phyloP scores from a whole-genome alignment of 2,329 filamentous ascomycete species.

The Pseudopyricularia javanii region DNA sequence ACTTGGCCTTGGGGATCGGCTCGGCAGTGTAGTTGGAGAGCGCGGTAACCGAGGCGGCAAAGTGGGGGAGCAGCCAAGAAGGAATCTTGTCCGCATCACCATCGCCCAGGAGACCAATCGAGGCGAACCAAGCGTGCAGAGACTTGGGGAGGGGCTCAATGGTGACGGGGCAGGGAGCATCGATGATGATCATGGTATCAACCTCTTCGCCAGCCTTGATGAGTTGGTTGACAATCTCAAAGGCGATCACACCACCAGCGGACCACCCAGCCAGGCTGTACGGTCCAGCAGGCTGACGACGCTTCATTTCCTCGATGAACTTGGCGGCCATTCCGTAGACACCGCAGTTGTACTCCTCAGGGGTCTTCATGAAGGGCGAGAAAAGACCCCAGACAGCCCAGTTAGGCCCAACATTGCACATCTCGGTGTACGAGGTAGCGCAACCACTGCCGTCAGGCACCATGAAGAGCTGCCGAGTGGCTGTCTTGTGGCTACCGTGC shows the following conservation, averaged over 20 bases:
- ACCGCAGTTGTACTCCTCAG: slow-evolving; percentile 52
- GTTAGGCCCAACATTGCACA: slow-evolving; percentile 34
- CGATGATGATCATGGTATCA: slow-evolving; percentile 50
- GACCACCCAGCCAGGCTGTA: slow-evolving; percentile 64
- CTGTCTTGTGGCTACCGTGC: slow-evolving; percentile 37
- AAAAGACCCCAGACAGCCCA: slow-evolving; percentile 46
- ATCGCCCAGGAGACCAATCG: slow-evolving; percentile 58
- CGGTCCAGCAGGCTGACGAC: slow-evolving; percentile 55
- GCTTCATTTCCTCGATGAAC: slow-evolving; percentile 58
- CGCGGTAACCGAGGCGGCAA: slow-evolving; percentile 54
- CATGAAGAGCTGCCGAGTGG: slow-evolving; percentile 37
- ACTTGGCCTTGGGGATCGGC: slow-evolving; percentile 44
- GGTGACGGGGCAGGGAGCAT: slow-evolving; percentile 53
- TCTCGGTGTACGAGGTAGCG: slow-evolving; percentile 56
- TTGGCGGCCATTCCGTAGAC: slow-evolving; percentile 52
- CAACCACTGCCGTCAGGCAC: slow-evolving; percentile 43
- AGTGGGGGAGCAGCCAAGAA: slow-evolving; percentile 63
- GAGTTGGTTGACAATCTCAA: slow-evolving; percentile 51
- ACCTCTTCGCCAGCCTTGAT: slow-evolving; percentile 43
- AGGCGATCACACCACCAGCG: slow-evolving; percentile 64
- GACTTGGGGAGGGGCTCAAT: slow-evolving; percentile 52
- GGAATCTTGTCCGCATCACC: slow-evolving; percentile 49
- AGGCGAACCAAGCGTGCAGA: slow-evolving; percentile 61
- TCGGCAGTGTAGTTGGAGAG: slow-evolving; percentile 57
- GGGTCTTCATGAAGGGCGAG: slow-evolving; percentile 60